Evolutionary conservation across 768 basidiomycete species (phyloP), one percentile per base, ranked within the genome.

Genomic region (Stropharia rugosoannulata): DNA sequence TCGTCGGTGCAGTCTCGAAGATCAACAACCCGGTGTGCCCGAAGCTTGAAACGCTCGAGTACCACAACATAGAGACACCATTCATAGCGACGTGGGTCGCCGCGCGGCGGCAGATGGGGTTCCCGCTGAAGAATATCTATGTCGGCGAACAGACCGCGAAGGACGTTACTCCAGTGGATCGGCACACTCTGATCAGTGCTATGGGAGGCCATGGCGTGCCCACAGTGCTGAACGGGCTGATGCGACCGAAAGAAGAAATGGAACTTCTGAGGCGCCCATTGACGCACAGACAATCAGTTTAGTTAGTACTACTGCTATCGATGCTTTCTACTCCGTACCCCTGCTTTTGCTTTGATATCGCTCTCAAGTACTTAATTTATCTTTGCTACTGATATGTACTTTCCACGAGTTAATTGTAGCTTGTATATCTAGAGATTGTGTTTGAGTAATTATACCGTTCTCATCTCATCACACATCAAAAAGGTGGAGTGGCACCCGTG

Each of bases 111-210:
- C 50, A 48, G 3, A 59, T 79, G 29, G 78, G 76, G 7, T 63
- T 65, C n/a, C 82, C 84, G 18, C 59, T 86, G 51, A 65, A 66
- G 58, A 82, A 75, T 61, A 64, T 83, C n/a, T 86, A 83, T 63
- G 59, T 83, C 40, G 56, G 64, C 2, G 67, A 67, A 5, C 57
- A 69, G 18, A 41, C 73, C 13, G 16, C 18, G n/a, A 15, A n/a
- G n/a, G 29, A 18, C 9, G 32, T 44, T 12, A 10, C 29, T 18
- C 4, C 32, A 0, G 35, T 15, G 42, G 15, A 52, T 12, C 27
- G 32, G 19, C 22, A 52, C 7, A 32, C 19, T 9, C 16, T 44
- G n/a, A 5, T 4, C 15, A 1, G 12, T 16, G 27, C 41, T 13
- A 29, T 52, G 41, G 41, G 19, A 18, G 13, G 19, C 10, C n/a